Evolutionary conservation across 805 yeast genomes (phyloP).

Genomic region (Ogataea methylovora): DNA sequence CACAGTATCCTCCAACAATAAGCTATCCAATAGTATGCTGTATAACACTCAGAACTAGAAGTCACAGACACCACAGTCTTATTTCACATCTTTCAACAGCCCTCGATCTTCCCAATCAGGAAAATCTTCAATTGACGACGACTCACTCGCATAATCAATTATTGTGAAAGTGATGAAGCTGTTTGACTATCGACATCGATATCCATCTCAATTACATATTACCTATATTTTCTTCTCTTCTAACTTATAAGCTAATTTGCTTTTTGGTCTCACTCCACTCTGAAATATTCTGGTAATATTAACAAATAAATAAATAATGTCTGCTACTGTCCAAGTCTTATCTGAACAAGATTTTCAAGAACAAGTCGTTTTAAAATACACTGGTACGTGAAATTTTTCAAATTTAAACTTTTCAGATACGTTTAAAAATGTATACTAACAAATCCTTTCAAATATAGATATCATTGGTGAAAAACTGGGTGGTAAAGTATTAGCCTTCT

Average conservation of each 20-base stretch:
- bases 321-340: conserved; percentile 9
- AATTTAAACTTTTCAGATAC: neutral
- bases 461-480: conserved; percentile 83
- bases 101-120: no score
- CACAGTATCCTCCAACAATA: no score
- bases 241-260: neutral
- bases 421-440: conserved; percentile 9
- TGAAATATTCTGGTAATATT: no score
- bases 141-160: no score
- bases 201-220: neutral
- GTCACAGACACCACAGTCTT: no score
- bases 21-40: no score
- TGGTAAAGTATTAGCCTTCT: conserved; percentile 57
- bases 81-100: no score
- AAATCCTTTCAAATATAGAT: conserved; percentile 30
- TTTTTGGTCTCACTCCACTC: neutral
- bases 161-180: no score
- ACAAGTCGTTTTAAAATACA: conserved; percentile 42
- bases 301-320: conserved; percentile 1
- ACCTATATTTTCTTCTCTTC: neutral
- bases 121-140: no score
- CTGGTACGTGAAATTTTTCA: conserved; percentile 27
- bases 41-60: no score
- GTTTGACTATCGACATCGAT: no score
- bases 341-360: conserved; percentile 34